These are phyloP conservation scores for Metschnikowia cerradonensis DNA, from an alignment of 805 yeast genomes.

Conservation along the genomic window DNA sequence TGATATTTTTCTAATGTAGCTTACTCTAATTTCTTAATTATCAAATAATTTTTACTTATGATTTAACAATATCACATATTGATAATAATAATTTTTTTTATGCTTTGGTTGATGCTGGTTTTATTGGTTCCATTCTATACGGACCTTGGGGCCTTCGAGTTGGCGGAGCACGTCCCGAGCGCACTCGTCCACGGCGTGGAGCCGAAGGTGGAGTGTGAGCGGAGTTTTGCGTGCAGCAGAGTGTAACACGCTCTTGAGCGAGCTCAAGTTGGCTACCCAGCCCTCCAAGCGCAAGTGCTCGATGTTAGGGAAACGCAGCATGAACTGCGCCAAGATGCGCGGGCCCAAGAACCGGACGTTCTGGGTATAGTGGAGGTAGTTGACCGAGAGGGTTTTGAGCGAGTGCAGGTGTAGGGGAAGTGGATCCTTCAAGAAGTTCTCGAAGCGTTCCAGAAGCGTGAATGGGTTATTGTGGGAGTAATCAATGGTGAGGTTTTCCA, in stretches of 20 bases:
- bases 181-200: conserved; percentile 2
- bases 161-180: neutral
- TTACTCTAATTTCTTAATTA: too few species aligned
- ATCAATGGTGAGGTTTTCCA: conserved; percentile 22
- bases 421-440: conserved; percentile 24
- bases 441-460: conserved; percentile 36
- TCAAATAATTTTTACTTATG: too few species aligned
- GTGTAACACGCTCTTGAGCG: conserved; percentile 10
- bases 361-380: conserved; percentile 15
- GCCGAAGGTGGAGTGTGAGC: conserved; percentile 5
- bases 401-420: conserved; percentile 17
- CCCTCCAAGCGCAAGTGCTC: conserved; percentile 18
- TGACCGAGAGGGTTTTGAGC: conserved; percentile 9
- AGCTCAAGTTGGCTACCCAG: conserved; percentile 19
- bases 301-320: conserved; percentile 16
- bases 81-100: too few species aligned
- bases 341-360: conserved; percentile 13
- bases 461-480: conserved; percentile 31
- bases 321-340: conserved; percentile 12
- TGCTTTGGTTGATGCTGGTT: too few species aligned
- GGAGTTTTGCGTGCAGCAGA: conserved; percentile 2
- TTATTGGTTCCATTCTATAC: neutral
- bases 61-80: too few species aligned
- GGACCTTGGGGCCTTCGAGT: neutral
- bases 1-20: too few species aligned